Evolutionary conservation across 2,329 filamentous ascomycete genomes (phyloP), one percentile per base, ranked within the genome.

Genomic region (Pleurostoma richardsiae): DNA sequence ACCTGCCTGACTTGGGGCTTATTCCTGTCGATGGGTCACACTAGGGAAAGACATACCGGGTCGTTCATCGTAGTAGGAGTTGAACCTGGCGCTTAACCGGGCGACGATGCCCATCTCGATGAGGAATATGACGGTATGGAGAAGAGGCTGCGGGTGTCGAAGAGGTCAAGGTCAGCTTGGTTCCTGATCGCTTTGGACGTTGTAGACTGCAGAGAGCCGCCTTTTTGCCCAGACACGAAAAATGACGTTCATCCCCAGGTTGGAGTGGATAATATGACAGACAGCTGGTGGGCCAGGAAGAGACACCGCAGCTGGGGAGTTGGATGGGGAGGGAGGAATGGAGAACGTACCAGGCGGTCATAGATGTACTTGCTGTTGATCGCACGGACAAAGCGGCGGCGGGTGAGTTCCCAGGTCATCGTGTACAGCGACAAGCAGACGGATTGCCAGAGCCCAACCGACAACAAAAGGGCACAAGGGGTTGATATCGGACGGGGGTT

Each of bases 1-100:
- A 19, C 19, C 19, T 19, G 19, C 19, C 19, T 19, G 19, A 19
- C 19, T 19, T 19, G 19, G 19, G 19, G 19, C 19, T 19, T 19
- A 19, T 19, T 19, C 19, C 19, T 19, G 19, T 19, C 19, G 19
- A 19, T 19, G 19, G 19, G 19, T 19, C 19, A 19, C 19, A 19
- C 19, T 19, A 19, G 19, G 28, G 10, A 28, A n/a, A n/a, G 43
- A 64, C 78, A 55, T 76, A 91, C 88, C 75, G 61, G 92, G 94
- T 62, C 88, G 87, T 62, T 90, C 85, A 56, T 89, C 85, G 79
- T 97, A 99, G 73, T 95, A 96, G 56, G 83, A 79, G 70, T 96
- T 96, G 77, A 95, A 99, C 63, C 90, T 88, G 58, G 88, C 80
- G 41, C 85, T 84, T 46, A 99, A 73, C 54, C 94, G 80, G 55